Evolutionary conservation across 106 monocot genomes (phyloP).

Genomic region (Platanthera guangdongensis): DNA sequence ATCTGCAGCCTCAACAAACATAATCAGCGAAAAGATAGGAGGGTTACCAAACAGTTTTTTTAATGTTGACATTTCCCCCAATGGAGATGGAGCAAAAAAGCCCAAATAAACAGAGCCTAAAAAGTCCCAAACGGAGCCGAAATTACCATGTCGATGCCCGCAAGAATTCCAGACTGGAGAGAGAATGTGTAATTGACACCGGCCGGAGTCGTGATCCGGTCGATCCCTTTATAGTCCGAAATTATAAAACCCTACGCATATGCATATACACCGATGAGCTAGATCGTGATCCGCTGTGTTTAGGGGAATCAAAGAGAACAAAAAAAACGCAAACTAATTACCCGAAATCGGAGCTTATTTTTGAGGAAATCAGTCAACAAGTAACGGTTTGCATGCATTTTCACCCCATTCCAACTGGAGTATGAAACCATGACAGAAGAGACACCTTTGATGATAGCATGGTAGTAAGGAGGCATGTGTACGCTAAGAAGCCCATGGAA

Average conservation of each 20-base stretch:
- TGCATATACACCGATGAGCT: not conserved
- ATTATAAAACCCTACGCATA: conserved; percentile 55
- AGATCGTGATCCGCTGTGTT: not conserved
- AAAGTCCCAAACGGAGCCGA: not conserved
- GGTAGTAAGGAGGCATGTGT: conserved; percentile 69
- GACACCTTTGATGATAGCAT: conserved; percentile 57
- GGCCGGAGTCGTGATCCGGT: conserved; percentile 34
- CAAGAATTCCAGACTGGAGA: conserved; percentile 31
- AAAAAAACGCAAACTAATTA: conserved; percentile 14
- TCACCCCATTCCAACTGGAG: conserved; percentile 84
- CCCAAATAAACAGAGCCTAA: not conserved
- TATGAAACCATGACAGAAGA: conserved; percentile 73
- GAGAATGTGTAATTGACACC: conserved; percentile 55
- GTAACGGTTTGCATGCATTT: conserved; percentile 72
- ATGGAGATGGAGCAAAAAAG: not conserved
- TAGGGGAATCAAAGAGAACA: not conserved
- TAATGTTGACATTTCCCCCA: no score
- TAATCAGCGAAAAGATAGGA: no score
- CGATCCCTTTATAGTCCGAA: conserved; percentile 58
- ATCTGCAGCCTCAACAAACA: conserved; percentile 10
- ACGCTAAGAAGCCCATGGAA: conserved; percentile 42
- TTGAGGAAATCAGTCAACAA: conserved; percentile 68
- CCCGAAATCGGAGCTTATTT: conserved; percentile 58
- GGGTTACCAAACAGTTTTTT: no score
- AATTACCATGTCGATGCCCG: conserved; percentile 68